Evolutionary conservation across 2,329 filamentous ascomycete genomes (phyloP), one percentile per base, ranked within the genome.

Genomic region (Pestalotiopsis sp.): DNA sequence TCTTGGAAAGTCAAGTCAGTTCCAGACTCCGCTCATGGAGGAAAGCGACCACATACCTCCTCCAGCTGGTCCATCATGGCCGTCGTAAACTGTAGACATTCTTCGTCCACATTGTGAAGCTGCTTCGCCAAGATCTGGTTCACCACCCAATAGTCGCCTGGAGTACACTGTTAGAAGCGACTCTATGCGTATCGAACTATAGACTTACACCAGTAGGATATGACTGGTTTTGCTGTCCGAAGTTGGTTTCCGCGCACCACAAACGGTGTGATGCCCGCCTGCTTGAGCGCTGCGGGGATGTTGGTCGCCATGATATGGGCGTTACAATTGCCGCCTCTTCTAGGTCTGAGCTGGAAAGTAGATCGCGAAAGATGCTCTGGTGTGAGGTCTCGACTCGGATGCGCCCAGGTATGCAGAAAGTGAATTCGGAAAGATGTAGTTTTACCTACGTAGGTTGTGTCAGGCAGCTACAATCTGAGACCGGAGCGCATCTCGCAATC

Each of bases 41-140:
- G 59, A 17, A 7, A 20, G 12, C 4, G 14, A 69, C 62, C 61
- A 49, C 82, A 70, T 82, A 92, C 91, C 83, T 90, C 84, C 81
- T 99, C 96, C 73, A 99, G 86, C 82, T 92, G 94, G 81, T 98
- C 95, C 90, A 99, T 96, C 74, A 98, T 83, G 31, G 86, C 86
- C 64, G 91, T 93, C 1, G 95, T 97, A 80, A 94, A 99, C 72
- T 87, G 82, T 75, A 93, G 90, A 75, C 92, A 91, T 77, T 95
- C 94, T 72, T 92, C 87, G 78, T 96, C 92, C 73, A 86, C 83
- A 69, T 87, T 91, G 82, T 98, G 95, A 56, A 98, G 88, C 59
- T 90, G 87, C 78, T 91, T 93, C 66, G 88, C 86, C 14, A 99
- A 89, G 73, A 99, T 97, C 78, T 97, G 93, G 76, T 98, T 94